These are phyloP conservation scores for Hypholoma sublateritium DNA, from an alignment of 768 basidiomycete species.

Conservation along the genomic window DNA sequence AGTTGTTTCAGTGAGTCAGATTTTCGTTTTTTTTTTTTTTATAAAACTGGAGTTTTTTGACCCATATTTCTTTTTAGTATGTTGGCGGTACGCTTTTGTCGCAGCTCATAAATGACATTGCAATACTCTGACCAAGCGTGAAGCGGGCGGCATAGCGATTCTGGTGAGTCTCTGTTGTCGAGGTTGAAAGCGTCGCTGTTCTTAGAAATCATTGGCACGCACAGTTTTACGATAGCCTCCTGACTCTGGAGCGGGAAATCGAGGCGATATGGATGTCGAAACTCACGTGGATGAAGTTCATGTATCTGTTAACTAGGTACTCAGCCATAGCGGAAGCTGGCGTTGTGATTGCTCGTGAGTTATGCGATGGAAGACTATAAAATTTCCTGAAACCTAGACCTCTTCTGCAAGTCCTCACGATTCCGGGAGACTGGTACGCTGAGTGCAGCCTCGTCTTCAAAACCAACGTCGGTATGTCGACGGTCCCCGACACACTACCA, in stretches of 20 bases:
- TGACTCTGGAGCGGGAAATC: conserved; percentile 18
- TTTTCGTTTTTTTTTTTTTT: background rate
- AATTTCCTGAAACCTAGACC: background rate
- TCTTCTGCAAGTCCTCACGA: background rate
- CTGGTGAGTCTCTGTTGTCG: conserved; percentile 2
- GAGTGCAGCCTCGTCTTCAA: conserved; percentile 7
- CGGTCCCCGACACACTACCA: too few relatives aligned
- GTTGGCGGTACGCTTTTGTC: background rate
- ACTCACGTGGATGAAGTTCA: conserved; percentile 15
- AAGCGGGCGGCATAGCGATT: conserved; percentile 12
- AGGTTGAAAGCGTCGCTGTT: background rate
- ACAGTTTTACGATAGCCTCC: conserved; percentile 18
- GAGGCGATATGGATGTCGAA: conserved; percentile 15
- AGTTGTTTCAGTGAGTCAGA: background rate
- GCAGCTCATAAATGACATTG: background rate
- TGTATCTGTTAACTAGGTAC: conserved; percentile 22
- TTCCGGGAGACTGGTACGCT: conserved; percentile 7
- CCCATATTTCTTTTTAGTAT: background rate
- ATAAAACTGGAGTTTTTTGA: background rate
- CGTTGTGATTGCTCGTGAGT: conserved; percentile 20
- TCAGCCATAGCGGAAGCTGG: conserved; percentile 19
- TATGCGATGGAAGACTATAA: background rate
- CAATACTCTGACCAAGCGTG: background rate
- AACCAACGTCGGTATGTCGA: conserved; percentile 7
- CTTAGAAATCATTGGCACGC: background rate